Evolutionary conservation across 306 rosid genomes (phyloP), one percentile per base, ranked within the genome.

Genomic region (Cyamopsis tetragonoloba): DNA sequence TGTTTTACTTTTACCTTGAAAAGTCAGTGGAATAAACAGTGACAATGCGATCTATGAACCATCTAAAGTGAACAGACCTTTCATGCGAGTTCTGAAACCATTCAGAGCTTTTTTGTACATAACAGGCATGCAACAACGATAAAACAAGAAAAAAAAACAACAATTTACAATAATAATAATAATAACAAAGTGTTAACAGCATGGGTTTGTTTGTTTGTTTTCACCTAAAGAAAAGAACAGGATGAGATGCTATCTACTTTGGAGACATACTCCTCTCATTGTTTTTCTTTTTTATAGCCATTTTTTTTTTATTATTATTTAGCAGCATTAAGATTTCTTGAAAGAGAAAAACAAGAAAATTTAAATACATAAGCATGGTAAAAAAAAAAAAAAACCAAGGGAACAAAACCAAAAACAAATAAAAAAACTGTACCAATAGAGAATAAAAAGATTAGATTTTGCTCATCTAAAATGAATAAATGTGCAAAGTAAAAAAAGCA

Each of bases 21-120:
- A 43, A 46, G 37, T 6, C 63, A 35, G 51, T 6, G 48, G 54
- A 44, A 65, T 57, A 54, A 47, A 71, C 34, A 71, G 77, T 77
- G 65, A 71, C 59, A 46, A 54, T 38, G 55, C 14, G 0, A 53
- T 62, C 37, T 71, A 27, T 56, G 50, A 54, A 62, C 70, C 30
- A 38, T 71, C 78, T 44, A 62, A 70, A 70, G 70, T n/a, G 39
- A 58, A 65, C 42, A 58, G 74, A 78, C 70, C 65, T 65, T 78
- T 71, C 74, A 65, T 78, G 63, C 41, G 49, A 78, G 27, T 58
- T 65, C 78, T 78, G 60, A 72, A 10, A 70, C 58, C 34, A 18
- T 14, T 24, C 12, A 51, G 64, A 22, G 69, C 79, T 66, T 77
- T 77, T 55, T 55, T 34, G 3, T 18, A 42, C 8, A 23, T 18